These are phyloP conservation scores for Dittrichia graveolens DNA, from an alignment of 129 eudicot species.

Conservation along the genomic window DNA sequence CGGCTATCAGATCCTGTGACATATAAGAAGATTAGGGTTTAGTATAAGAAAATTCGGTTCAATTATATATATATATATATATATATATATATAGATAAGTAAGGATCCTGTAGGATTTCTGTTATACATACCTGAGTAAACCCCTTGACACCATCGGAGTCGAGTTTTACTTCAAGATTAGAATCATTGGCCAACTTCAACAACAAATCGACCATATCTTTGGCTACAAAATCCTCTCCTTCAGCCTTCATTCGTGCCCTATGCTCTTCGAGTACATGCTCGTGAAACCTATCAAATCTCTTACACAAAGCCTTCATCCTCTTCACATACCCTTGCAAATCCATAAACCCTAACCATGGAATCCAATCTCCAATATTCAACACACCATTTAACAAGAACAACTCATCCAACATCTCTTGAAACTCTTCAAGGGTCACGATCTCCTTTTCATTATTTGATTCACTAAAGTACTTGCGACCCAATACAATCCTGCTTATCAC, in stretches of 20 bases:
- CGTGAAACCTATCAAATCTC: constrained; percentile 42
- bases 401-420: constrained; percentile 46
- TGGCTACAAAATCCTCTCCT: constrained; percentile 31
- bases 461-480: constrained; percentile 42
- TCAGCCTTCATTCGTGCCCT: constrained; percentile 28
- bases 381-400: constrained; percentile 43
- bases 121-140: constrained; percentile 46
- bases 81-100: no score
- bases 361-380: constrained; percentile 60
- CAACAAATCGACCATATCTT: constrained; percentile 56
- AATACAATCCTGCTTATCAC: constrained; percentile 41
- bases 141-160: constrained; percentile 45
- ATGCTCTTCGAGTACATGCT: constrained; percentile 55
- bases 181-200: constrained; percentile 45
- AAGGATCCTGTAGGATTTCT: no score
- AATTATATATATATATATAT: no score
- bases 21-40: no score
- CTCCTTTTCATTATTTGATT: constrained; percentile 23
- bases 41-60: no score
- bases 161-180: constrained; percentile 46
- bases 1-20: constrained; percentile 36
- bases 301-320: constrained; percentile 51
- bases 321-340: constrained; percentile 55
- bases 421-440: constrained; percentile 40
- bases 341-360: constrained; percentile 46